phyloP scores from a whole-genome alignment of 805 yeast species.

The Starmerella roubikii region DNA sequence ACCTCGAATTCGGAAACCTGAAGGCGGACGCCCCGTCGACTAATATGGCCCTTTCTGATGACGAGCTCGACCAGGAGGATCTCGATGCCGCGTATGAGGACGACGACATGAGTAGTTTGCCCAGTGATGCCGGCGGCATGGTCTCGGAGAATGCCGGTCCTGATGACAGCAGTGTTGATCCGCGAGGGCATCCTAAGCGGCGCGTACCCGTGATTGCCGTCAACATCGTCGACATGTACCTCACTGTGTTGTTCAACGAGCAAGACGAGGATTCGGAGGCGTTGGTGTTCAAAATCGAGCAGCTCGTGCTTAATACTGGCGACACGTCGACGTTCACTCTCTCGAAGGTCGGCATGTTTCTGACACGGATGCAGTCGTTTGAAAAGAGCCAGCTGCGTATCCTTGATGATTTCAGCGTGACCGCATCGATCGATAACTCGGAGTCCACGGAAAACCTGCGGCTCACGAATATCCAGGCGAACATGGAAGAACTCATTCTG shows the following conservation, averaged over 20 bases:
- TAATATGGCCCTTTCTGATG: neutral
- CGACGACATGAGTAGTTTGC: neutral
- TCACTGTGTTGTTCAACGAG: slow-evolving; percentile 72
- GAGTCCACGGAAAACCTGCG: slow-evolving; percentile 46
- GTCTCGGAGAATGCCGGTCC: neutral
- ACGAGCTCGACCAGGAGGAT: slow-evolving; percentile 6
- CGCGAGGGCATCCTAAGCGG: neutral
- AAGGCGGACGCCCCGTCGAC: neutral
- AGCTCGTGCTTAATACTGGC: slow-evolving; percentile 55
- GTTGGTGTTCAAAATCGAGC: slow-evolving; percentile 76
- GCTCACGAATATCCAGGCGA: slow-evolving; percentile 50
- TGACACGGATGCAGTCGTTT: slow-evolving; percentile 57
- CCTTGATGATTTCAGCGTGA: slow-evolving; percentile 77
- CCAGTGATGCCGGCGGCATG: too few species aligned
- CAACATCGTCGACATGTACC: slow-evolving; percentile 62
- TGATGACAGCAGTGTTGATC: neutral
- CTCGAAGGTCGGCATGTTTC: slow-evolving; percentile 72
- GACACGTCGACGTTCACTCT: slow-evolving; percentile 53
- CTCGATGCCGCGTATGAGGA: slow-evolving; percentile 4
- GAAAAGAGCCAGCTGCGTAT: slow-evolving; percentile 55
- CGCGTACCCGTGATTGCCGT: slow-evolving; percentile 23
- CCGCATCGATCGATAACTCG: slow-evolving; percentile 57
- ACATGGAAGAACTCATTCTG: slow-evolving; percentile 67
- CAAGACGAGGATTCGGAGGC: slow-evolving; percentile 62
- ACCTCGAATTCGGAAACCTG: slow-evolving; percentile 36